Conservation (phyloP, 1,139 yeast genomes). For the Scheffersomyces insectosa region DNA sequence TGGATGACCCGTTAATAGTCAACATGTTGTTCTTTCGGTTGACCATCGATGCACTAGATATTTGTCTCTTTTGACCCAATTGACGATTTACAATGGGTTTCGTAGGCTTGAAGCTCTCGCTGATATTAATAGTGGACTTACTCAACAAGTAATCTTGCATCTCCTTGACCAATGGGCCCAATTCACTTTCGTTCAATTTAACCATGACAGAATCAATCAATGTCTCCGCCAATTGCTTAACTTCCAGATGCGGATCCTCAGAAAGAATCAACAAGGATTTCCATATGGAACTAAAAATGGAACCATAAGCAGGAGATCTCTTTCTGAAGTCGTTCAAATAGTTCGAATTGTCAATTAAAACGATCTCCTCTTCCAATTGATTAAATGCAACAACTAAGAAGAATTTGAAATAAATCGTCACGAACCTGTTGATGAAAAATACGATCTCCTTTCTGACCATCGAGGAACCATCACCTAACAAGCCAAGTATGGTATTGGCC, state of each 20-base stretch:
- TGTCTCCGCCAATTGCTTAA: conserved; percentile 69
- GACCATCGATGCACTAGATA: conserved; percentile 33
- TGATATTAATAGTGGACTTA: conserved; percentile 46
- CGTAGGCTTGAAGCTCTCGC: conserved; percentile 40
- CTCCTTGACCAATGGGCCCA: conserved; percentile 61
- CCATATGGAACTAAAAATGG: conserved; percentile 88
- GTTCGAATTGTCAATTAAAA: conserved; percentile 61
- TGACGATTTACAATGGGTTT: conserved; percentile 34
- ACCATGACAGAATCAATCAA: conserved; percentile 75
- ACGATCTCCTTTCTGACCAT: conserved; percentile 85
- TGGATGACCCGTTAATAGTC: conserved; percentile 30
- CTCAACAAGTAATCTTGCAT: conserved; percentile 66
- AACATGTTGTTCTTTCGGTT: conserved; percentile 30
- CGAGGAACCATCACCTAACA: conserved; percentile 84
- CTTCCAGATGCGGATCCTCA: conserved; percentile 89
- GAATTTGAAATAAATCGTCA: conserved; percentile 67
- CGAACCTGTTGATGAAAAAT: conserved; percentile 73
- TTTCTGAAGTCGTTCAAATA: conserved; percentile 60
- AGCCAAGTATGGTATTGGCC: conserved; percentile 48
- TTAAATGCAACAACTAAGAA: conserved; percentile 87
- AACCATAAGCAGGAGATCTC: conserved; percentile 76
- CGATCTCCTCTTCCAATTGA: conserved; percentile 79
- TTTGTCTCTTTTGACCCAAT: conserved; percentile 30
- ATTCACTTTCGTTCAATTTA: conserved; percentile 64
- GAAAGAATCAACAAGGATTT: conserved; percentile 76